Percentiles rank a stretch among this genome's conserved stretches.
These are phyloP conservation scores for Candida manassasensis DNA, from an alignment of 805 yeast species.

Conservation along the genomic window DNA sequence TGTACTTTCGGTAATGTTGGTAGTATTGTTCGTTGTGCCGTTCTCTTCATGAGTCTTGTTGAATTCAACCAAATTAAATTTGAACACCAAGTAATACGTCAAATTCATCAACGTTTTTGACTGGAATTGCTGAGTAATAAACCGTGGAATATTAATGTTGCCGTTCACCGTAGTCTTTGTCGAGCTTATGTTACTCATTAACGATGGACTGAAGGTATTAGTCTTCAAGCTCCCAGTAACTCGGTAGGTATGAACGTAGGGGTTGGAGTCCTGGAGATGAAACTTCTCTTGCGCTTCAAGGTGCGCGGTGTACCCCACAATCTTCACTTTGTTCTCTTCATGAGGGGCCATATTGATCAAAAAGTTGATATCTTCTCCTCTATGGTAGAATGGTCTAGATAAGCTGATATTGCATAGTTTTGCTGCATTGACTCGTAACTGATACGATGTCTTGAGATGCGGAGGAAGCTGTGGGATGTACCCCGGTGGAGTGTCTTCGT, in stretches of 20 bases:
- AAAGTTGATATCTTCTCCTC: conserved; percentile 37
- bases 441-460: conserved; percentile 32
- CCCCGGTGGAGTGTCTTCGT: conserved; percentile 10
- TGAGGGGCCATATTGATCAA: conserved; percentile 23
- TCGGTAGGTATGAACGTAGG: conserved; percentile 23
- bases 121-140: conserved; percentile 33
- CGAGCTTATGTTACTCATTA: conserved; percentile 9
- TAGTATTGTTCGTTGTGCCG: no score
- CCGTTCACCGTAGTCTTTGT: conserved; percentile 17
- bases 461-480: conserved; percentile 22
- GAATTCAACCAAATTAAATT: conserved; percentile 31
- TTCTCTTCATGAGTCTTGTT: conserved; percentile 3
- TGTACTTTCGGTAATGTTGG: conserved; percentile 2
- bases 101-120: conserved; percentile 32
- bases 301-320: conserved; percentile 30
- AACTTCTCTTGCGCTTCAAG: conserved; percentile 39
- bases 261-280: conserved; percentile 17
- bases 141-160: conserved; percentile 26
- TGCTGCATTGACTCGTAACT: conserved; percentile 29
- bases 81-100: conserved; percentile 31
- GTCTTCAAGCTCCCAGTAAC: conserved; percentile 31
- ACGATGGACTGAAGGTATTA: conserved; percentile 29
- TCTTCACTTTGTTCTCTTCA: conserved; percentile 12
- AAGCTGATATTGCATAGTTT: conserved; percentile 29
- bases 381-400: conserved; percentile 30